phyloP scores from a whole-genome alignment of 176 grass and related monocot genomes.

The Zea luxurians region DNA sequence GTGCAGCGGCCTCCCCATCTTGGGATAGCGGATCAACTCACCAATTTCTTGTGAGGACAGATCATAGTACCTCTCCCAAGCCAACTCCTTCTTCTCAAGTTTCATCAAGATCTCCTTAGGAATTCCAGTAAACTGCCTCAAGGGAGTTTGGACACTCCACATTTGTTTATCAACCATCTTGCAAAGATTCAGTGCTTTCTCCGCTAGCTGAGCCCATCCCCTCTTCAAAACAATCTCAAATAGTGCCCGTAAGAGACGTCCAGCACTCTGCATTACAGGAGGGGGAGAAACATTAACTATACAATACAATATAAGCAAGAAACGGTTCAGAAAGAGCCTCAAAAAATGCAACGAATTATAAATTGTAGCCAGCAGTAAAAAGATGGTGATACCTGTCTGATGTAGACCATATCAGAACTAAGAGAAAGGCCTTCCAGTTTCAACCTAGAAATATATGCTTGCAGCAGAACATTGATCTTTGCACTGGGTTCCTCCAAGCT shows the following conservation, averaged over 20 bases:
- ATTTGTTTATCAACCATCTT: slow-evolving; percentile 98
- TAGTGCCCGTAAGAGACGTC: slow-evolving; percentile 67
- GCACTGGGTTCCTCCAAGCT: slow-evolving; percentile 96
- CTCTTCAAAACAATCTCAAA: slow-evolving; percentile 95
- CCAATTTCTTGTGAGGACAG: slow-evolving; percentile 92
- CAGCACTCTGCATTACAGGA: slow-evolving; percentile 75
- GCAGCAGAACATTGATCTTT: slow-evolving; percentile 96
- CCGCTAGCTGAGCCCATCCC: slow-evolving; percentile 89
- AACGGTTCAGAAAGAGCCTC: slow-evolving; percentile 10
- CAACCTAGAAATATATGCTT: slow-evolving; percentile 90
- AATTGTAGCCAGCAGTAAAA: background rate
- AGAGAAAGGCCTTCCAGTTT: slow-evolving; percentile 91
- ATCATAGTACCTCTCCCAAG: slow-evolving; percentile 92
- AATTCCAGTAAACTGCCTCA: slow-evolving; percentile 83
- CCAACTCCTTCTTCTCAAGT: slow-evolving; percentile 92
- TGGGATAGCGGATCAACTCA: slow-evolving; percentile 76
- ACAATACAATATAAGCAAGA: slow-evolving; percentile 23
- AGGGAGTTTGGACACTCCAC: slow-evolving; percentile 92
- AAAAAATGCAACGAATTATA: slow-evolving; percentile 24
- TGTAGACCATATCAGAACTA: slow-evolving; percentile 91
- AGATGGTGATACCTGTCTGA: slow-evolving; percentile 67
- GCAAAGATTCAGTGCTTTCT: slow-evolving; percentile 93
- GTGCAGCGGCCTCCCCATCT: slow-evolving; percentile 78
- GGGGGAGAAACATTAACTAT: slow-evolving; percentile 40
- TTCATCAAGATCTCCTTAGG: slow-evolving; percentile 97